Evolutionary conservation across 2,329 filamentous ascomycete species (phyloP), one percentile per base, ranked within the genome.

Genomic region (Scleromitrula shiraiana): DNA sequence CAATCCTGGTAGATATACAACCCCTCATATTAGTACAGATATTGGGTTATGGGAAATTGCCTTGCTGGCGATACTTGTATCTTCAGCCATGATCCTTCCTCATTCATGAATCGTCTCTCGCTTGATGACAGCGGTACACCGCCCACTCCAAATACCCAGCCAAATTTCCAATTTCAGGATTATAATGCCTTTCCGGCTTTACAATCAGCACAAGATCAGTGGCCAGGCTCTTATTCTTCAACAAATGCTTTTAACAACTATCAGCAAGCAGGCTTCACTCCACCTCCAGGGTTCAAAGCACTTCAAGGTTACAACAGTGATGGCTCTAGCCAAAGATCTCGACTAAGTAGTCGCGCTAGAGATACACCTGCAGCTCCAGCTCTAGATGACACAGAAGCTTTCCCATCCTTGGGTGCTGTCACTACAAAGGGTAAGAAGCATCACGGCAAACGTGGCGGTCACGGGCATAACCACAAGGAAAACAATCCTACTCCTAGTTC

Each of bases 21-120:
- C 55, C 48, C 52, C 44, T 47, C 22, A 47, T 58, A 46, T 48
- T 55, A 48, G 46, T 41, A 44, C 45, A 93, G 87, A 65, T 97
- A 97, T 65, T 98, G 90, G 88, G 77, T 98, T 45, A 88, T 88
- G 70, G 93, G 93, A 1, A 96, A 91, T 61, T 98, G 93, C 64
- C 76, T 98, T 27, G 93, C 93, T 17, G 91, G 93, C 29, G 84
- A 89, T 49, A 90, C 88, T 3, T 98, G 93, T 66, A 88, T 95
- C 51, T 98, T 98, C 70, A 97, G 91, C 12, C 93, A 98, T 67
- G 93, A 98, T 59, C 93, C 93, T 2, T 81, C 89, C 1, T 80
- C 88, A 56, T 76, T 96, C 12, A 81, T 95, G 69, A 88, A 84
- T 60, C 86, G 86, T 58, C 76, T 98, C 54, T 80, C 76, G 26